Percentiles rank a stretch among this genome's conserved stretches.
phyloP scores from a whole-genome alignment of 441 rosid species.

The Corymbia citriodora region DNA sequence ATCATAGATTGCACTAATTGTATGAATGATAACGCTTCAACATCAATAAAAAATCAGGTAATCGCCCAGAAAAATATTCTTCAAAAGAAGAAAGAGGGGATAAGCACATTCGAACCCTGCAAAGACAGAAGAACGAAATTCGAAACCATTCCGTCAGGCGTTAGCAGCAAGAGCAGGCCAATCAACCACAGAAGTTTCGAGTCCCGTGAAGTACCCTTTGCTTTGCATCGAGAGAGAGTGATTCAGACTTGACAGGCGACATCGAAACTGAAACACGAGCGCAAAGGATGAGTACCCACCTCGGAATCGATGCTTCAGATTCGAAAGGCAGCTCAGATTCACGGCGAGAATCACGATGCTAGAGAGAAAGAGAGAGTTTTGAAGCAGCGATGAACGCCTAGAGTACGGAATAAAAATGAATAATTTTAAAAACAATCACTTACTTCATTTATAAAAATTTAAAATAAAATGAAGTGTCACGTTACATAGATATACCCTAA shows the following conservation, averaged over 20 bases:
- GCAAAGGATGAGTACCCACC: neutral
- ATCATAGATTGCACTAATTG: neutral
- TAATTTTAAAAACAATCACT: too few relatives aligned
- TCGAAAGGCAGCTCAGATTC: neutral
- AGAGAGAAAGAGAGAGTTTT: neutral
- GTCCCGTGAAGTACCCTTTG: neutral
- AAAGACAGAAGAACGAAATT: neutral
- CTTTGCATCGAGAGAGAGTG: neutral
- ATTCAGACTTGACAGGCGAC: neutral
- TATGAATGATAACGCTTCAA: neutral
- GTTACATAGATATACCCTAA: neutral
- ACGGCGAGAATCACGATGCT: neutral
- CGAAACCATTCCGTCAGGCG: neutral
- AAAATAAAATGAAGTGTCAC: neutral
- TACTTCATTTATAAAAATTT: too few relatives aligned
- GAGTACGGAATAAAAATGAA: too few relatives aligned
- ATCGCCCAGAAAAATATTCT: neutral
- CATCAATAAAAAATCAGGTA: neutral
- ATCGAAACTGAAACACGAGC: neutral
- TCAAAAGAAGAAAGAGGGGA: neutral
- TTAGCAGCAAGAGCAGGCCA: neutral
- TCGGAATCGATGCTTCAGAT: neutral
- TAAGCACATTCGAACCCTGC: neutral
- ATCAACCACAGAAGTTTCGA: neutral
- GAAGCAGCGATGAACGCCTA: neutral